Evolutionary conservation across 2,329 filamentous ascomycete species (phyloP), one percentile per base, ranked within the genome.

Genomic region (Aspergillus ustus): DNA sequence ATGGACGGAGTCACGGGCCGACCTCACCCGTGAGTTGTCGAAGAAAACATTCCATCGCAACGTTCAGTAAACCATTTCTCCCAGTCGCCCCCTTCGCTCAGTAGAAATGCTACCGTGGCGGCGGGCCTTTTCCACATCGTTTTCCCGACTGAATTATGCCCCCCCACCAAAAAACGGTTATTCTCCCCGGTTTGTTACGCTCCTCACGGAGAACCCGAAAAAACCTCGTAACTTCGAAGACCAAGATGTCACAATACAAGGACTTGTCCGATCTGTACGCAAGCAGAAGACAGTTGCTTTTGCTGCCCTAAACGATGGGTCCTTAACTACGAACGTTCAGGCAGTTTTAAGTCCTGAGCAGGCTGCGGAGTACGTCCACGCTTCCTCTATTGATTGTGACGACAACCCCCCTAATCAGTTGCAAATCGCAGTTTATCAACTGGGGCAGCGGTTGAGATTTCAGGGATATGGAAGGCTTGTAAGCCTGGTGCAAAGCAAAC

Each of bases 201-300:
- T 79, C 52, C 75, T 79, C 56, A 70, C 73, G 52, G 67, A 68
- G 25, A 74, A 72, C 58, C 64, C 67, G 53, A 64, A 68, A 51
- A 70, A 66, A 40, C 61, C 68, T 28, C 69, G 66, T 59, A 69
- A 59, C 34, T 67, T 77, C 25, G 77, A 79, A 61, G 71, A 77
- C 62, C 70, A 75, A 62, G 70, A 78, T 58, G 68, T 90, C 52
- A 83, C 84, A 60, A 81, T 97, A 68, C 85, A 90, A 73, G 94
- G 93, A 63, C 94, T 90, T 80, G 84, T 97, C 59, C 87, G 91
- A 65, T 94, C 92, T 4, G 89, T 97, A 63, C 86, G 94, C 64
- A 91, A 92, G 75, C 93, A 96, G 82, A 96, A 97, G 75, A 85
- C 85, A 22, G 83, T 90, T 62, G 89, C 90, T 5, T 98, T 99